These are phyloP conservation scores for Botrytis deweyae DNA, from an alignment of 2,329 filamentous ascomycete species.

Conservation along the genomic window DNA sequence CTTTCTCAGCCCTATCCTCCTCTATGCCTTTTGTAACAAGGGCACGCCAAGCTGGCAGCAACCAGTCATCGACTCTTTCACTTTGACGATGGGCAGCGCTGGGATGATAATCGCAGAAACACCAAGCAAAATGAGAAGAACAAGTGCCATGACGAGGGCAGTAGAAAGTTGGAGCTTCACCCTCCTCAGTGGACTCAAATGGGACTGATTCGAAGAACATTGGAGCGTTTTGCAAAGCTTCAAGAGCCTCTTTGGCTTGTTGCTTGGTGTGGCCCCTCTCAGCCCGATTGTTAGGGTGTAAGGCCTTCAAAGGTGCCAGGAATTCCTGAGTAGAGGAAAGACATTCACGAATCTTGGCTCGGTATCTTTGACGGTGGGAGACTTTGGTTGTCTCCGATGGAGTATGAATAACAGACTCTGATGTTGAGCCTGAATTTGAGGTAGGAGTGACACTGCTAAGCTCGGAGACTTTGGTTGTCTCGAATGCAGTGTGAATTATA, in stretches of 20 bases:
- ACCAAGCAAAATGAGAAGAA: not conserved
- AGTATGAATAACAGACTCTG: not conserved
- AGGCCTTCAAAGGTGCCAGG: conserved; percentile 1
- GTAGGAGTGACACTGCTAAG: not conserved
- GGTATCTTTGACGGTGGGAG: not conserved
- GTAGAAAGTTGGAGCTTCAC: not conserved
- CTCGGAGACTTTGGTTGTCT: not conserved
- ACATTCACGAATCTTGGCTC: not conserved
- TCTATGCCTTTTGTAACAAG: not conserved
- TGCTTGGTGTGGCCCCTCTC: conserved; percentile 10
- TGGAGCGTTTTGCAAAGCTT: not conserved
- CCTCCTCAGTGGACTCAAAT: conserved; percentile 1
- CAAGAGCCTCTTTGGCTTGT: not conserved
- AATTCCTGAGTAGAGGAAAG: conserved; percentile 10
- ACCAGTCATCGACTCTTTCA: not conserved
- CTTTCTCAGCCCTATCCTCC: not conserved
- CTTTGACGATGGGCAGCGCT: not conserved
- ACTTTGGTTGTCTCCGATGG: not conserved
- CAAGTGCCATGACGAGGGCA: not conserved
- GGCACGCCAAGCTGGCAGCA: not conserved
- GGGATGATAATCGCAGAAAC: not conserved
- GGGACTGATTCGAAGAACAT: not conserved
- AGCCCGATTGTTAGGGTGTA: conserved; percentile 11
- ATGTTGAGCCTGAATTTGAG: not conserved
- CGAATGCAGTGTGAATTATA: not conserved